Evolutionary conservation across 306 rosid species (phyloP).

Genomic region (Gastrolobium villosum): DNA sequence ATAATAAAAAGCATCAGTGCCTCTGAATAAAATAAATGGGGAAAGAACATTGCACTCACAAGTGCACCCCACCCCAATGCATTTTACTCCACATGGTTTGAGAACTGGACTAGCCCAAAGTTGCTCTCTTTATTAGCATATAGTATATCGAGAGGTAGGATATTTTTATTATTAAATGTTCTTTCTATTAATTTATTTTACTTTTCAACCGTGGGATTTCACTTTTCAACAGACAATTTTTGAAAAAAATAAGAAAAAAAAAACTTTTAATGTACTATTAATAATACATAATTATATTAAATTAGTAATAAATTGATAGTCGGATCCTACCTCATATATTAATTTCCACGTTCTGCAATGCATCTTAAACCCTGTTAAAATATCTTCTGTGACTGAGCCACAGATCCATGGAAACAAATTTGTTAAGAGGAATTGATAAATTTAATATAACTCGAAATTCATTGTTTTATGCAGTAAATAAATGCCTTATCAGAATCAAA

Average conservation of each 20-base stretch:
- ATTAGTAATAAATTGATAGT: too few relatives aligned
- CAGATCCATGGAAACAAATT: conserved; percentile 31
- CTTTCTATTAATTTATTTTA: too few relatives aligned
- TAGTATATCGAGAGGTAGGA: too few relatives aligned
- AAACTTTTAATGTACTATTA: too few relatives aligned
- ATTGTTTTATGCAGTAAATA: background rate
- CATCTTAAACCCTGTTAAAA: conserved; percentile 44
- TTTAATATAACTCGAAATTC: background rate
- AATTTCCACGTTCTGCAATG: conserved; percentile 47
- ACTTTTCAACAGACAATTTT: too few relatives aligned
- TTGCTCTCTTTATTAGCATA: too few relatives aligned
- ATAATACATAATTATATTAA: too few relatives aligned
- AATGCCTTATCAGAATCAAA: conserved; percentile 5
- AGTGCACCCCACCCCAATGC: background rate
- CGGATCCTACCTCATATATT: too few relatives aligned
- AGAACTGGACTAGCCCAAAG: conserved; percentile 29
- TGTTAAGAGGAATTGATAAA: background rate
- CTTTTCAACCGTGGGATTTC: too few relatives aligned
- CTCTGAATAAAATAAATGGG: conserved; percentile 4
- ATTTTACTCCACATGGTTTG: conserved; percentile 45
- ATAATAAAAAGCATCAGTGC: background rate
- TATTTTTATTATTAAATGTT: too few relatives aligned
- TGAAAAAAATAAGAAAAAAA: too few relatives aligned
- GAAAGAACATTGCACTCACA: background rate
- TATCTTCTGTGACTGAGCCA: conserved; percentile 41